Conservation (phyloP, 306 rosid species). For the Quercus mongolica region DNA sequence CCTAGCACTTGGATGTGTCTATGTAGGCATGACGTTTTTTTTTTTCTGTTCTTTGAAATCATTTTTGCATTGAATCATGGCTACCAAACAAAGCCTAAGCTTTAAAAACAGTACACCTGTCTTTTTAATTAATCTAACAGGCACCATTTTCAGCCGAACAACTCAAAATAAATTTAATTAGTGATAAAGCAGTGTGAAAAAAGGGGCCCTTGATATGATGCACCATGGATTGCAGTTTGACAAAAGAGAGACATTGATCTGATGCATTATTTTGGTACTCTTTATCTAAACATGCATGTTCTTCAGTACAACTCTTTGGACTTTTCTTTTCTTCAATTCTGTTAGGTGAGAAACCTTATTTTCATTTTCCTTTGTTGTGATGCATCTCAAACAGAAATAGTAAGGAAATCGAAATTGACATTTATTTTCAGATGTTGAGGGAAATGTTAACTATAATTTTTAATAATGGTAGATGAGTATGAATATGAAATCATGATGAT, state of each 20-base stretch:
- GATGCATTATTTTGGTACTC: constrained; percentile 3
- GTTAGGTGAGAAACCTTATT: constrained; percentile 8
- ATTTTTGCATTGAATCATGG: not conserved
- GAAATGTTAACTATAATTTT: not conserved
- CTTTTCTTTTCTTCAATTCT: constrained; percentile 10
- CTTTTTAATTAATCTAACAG: not conserved
- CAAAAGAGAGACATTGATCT: constrained; percentile 12
- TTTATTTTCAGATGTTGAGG: not conserved
- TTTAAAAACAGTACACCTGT: not conserved
- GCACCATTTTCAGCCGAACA: not conserved
- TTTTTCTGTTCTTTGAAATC: not conserved
- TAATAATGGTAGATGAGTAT: not conserved
- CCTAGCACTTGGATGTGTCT: not conserved
- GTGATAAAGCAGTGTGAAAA: not conserved
- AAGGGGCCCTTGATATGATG: constrained; percentile 23
- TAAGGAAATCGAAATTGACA: not conserved
- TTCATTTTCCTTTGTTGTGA: not conserved
- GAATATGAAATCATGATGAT: not conserved
- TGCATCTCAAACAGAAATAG: not conserved
- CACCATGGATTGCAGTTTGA: constrained; percentile 12
- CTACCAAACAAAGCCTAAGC: not conserved
- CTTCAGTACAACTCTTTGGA: constrained; percentile 3
- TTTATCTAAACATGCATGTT: constrained; percentile 16
- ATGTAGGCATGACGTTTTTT: not conserved
- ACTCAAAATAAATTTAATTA: not conserved